Conservation (phyloP, 768 basidiomycete species). For the Tylopilus balloui region DNA sequence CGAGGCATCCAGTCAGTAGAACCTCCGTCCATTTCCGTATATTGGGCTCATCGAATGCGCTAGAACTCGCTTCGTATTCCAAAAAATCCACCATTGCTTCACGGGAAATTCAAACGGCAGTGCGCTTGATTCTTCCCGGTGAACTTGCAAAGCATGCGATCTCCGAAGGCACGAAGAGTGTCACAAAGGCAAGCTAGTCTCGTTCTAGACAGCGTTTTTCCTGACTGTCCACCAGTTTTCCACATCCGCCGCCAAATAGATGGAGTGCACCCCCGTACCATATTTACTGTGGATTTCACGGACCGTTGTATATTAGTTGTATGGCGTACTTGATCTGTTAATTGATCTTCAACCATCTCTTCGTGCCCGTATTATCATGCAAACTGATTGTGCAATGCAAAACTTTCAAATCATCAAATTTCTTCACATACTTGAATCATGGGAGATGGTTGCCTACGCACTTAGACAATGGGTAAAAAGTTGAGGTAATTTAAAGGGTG, state of each 20-base stretch:
- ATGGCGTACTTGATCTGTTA: slow-evolving; percentile 27
- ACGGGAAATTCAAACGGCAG: slow-evolving; percentile 95
- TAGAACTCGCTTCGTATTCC: slow-evolving; percentile 94
- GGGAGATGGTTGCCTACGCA: too few species aligned
- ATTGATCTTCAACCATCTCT: slow-evolving; percentile 17
- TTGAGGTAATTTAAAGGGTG: too few species aligned
- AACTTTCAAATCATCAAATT: too few species aligned
- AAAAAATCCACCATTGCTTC: slow-evolving; percentile 99
- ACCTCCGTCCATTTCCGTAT: neutral
- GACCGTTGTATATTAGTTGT: slow-evolving; percentile 34
- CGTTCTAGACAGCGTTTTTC: neutral
- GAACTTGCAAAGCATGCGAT: slow-evolving; percentile 99
- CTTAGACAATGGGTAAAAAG: too few species aligned
- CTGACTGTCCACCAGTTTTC: slow-evolving; percentile 34
- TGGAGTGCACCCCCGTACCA: slow-evolving; percentile 3
- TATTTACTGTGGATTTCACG: slow-evolving; percentile 14
- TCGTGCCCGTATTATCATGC: too few species aligned
- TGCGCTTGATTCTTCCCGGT: slow-evolving; percentile 93
- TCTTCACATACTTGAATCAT: too few species aligned
- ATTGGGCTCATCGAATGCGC: neutral
- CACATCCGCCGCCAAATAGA: slow-evolving; percentile 42
- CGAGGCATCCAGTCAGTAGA: slow-evolving; percentile 74
- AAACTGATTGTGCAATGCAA: too few species aligned
- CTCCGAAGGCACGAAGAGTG: slow-evolving; percentile 84
- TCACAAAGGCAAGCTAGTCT: slow-evolving; percentile 46